These are phyloP conservation scores for Blakeslea trispora DNA, from an alignment of 371 early-diverging fungal species.

Conservation along the genomic window DNA sequence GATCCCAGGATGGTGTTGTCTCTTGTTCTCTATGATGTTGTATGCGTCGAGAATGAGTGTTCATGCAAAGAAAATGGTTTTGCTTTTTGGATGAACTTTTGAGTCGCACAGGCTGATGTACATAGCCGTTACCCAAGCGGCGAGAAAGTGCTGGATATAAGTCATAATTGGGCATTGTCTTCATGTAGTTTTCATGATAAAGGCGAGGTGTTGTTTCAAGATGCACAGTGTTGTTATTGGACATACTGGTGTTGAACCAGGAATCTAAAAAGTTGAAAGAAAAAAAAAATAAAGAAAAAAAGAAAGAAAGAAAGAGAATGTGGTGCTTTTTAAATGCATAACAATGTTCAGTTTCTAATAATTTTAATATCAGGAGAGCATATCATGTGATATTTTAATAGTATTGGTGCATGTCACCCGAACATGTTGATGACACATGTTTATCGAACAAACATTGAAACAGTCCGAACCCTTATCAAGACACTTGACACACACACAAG, in stretches of 20 bases:
- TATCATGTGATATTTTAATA: no score
- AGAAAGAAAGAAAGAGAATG: conserved; percentile 12
- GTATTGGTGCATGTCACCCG: no score
- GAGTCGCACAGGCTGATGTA: conserved; percentile 22
- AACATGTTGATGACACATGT: no score
- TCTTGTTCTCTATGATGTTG: conserved; percentile 19
- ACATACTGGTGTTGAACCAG: conserved; percentile 33
- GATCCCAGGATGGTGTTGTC: conserved; percentile 38
- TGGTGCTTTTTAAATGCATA: no score
- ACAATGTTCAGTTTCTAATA: no score
- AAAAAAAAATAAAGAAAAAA: conserved; percentile 8
- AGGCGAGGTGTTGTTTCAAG: conserved; percentile 43
- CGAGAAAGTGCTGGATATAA: conserved; percentile 45
- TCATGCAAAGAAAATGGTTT: conserved; percentile 31
- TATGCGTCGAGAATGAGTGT: conserved; percentile 12
- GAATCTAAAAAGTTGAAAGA: conserved; percentile 10
- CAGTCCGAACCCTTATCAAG: no score
- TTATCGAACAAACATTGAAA: no score
- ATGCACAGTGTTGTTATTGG: conserved; percentile 13
- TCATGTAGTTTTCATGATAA: conserved; percentile 41
- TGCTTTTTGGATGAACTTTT: conserved; percentile 15
- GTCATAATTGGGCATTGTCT: conserved; percentile 38
- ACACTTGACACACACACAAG: no score
- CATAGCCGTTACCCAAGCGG: conserved; percentile 38
- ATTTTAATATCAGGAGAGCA: no score